Evolutionary conservation across 2,329 filamentous ascomycete genomes (phyloP).

Genomic region (Polychaeton citri): DNA sequence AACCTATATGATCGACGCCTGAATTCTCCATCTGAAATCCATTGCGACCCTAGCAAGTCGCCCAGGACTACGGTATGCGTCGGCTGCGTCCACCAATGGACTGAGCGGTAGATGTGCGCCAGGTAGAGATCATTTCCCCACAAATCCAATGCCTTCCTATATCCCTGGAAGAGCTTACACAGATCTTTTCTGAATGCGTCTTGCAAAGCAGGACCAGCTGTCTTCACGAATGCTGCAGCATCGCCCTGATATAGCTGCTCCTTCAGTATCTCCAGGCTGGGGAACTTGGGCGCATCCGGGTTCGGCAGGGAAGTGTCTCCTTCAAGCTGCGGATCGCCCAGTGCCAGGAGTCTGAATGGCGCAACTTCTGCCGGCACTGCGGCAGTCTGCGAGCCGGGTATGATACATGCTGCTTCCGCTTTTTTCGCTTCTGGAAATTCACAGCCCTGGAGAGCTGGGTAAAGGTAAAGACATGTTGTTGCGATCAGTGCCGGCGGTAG

Average conservation of each 20-base stretch:
- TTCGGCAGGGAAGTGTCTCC: constrained; percentile 71
- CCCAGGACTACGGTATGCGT: constrained; percentile 83
- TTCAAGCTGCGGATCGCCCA: constrained; percentile 88
- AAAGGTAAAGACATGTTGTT: constrained; percentile 74
- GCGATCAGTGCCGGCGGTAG: constrained; percentile 55
- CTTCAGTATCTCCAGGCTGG: constrained; percentile 18
- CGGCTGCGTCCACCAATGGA: constrained; percentile 72
- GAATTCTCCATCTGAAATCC: constrained; percentile 82
- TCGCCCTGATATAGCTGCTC: not conserved
- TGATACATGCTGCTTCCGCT: constrained; percentile 6
- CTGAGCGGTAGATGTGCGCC: constrained; percentile 74
- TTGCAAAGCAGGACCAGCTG: not conserved
- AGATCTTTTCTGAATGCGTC: constrained; percentile 41
- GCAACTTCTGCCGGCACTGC: constrained; percentile 30
- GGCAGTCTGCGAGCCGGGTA: constrained; percentile 6
- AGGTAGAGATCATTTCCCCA: constrained; percentile 92
- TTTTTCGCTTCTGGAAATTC: constrained; percentile 48
- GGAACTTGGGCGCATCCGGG: constrained; percentile 29
- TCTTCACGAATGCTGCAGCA: not conserved
- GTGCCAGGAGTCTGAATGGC: constrained; percentile 73
- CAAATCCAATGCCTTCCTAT: constrained; percentile 72
- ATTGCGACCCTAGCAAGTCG: constrained; percentile 87
- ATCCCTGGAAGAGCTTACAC: constrained; percentile 49
- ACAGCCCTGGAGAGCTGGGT: constrained; percentile 69
- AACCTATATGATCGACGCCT: constrained; percentile 56